Base-by-base conservation (phyloP, 2,329 filamentous ascomycete genomes). In the Ophiostoma ulmi region DNA sequence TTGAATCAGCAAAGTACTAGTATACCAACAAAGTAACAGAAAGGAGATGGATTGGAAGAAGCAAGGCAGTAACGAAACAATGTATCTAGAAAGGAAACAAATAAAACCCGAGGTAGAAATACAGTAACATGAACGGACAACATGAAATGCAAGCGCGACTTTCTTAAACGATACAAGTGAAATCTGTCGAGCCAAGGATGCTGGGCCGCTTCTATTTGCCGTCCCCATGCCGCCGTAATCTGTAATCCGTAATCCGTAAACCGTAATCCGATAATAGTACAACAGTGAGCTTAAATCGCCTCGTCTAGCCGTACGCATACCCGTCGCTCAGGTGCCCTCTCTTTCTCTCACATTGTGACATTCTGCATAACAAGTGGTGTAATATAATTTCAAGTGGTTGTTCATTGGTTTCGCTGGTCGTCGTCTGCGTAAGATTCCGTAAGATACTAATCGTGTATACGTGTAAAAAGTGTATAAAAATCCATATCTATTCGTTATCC, bases 381-480 rank as follows among this genome's bases (percentile, higher is more conserved):
- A n/a, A 64, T 58, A 11, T 58, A 22, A 26, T 39, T 66, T 66
- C 63, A 65, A 39, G 36, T 65, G 17, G 8, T 65, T 44, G 31
- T 66, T 35, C 31, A 63, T 63, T 61, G 8, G 10, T 31, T 39
- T 44, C 38, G 64, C 38, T 44, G 14, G 64, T 66, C 64, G n/a
- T 66, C 38, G 58, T 17, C 31, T 63, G 58, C 26, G n/a, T 66
- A 66, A n/a, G 64, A 66, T 44, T 66, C 64, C 64, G n/a, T 26
- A 66, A 39, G 64, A 66, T 66, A 41, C 64, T 44, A 39, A n/a
- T 44, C n/a, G 7, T 39, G 10, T 66, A 41, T 58, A 48, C 44
- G 44, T 48, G 44, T 44, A 48, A 48, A 48, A 48, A n/a, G 44
- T 48, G 44, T 48, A 48, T 48, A 48, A 58, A 58, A n/a, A 58